Evolutionary conservation across 2,329 filamentous ascomycete genomes (phyloP), one percentile per base, ranked within the genome.

Genomic region (Beauveria sp.): DNA sequence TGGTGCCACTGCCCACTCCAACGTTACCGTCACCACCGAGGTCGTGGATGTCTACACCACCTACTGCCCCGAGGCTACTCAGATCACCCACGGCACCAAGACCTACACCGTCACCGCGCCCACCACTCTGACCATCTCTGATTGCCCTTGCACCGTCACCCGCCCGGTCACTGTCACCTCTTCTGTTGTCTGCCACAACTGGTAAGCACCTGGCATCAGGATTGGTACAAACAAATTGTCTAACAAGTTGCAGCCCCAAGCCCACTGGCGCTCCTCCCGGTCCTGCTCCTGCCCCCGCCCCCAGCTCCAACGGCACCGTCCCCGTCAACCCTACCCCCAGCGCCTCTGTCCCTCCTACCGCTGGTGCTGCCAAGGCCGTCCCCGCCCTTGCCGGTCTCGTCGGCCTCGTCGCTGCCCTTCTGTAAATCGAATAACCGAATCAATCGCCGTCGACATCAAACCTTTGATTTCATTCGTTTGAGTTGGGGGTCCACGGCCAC

Each of bases 51-150:
- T 78, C 62, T 84, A 84, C 79, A 85, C 82, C 76, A 91, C 88
- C 71, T 90, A 81, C 84, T 91, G 89, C 84, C 87, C 88, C 24
- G 79, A 71, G 67, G 73, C 88, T 66, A 90, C 88, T 68, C 74
- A 78, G 68, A 75, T 90, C 75, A 83, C 81, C 70, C 79, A 88
- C 77, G 82, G 80, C 72, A 78, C 75, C 75, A 79, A 81, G 73
- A 89, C 86, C 76, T 89, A 88, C 81, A 87, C 82, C 68, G 79
- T 91, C 76, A 85, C 85, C 66, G 77, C 84, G 82, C 76, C 86
- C 72, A 87, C 85, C 73, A 87, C 84, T 73, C 75, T 89, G 74
- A 89, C 86, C 78, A 83, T 89, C 80, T 84, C 84, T 69, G 79
- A 87, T 80, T 88, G 87, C 82, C 83, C 86, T 68, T 89, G 85